A percentile compares a stretch with the other conserved stretches of the same genome.
Conservation (phyloP, 768 basidiomycete genomes). For the Dioszegia aurantiaca region DNA sequence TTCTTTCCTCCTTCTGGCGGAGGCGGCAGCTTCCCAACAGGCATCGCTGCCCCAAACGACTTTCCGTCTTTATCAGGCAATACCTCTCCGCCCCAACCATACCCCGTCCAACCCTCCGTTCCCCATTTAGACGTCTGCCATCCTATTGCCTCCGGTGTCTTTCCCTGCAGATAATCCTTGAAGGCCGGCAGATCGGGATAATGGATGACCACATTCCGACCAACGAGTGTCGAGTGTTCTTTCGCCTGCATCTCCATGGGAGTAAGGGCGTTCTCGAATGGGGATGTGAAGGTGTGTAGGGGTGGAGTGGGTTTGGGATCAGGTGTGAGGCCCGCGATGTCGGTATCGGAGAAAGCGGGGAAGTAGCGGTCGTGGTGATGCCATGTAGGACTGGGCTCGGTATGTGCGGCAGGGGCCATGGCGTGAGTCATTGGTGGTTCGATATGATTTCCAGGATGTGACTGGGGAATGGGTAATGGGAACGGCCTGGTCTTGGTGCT, state of each 20-base stretch:
- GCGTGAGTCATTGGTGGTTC: slow-evolving; percentile 8
- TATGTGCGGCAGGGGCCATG: neutral
- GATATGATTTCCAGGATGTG: slow-evolving; percentile 5
- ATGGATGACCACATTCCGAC: slow-evolving; percentile 29
- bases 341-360: slow-evolving; percentile 27
- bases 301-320: neutral
- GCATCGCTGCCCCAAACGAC: slow-evolving; percentile 37
- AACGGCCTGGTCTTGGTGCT: neutral
- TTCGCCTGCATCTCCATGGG: slow-evolving; percentile 25
- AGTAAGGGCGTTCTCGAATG: slow-evolving; percentile 20
- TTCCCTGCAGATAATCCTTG: slow-evolving; percentile 25
- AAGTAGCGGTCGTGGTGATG: slow-evolving; percentile 43
- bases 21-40: slow-evolving; percentile 14
- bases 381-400: slow-evolving; percentile 18
- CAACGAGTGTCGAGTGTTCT: slow-evolving; percentile 22
- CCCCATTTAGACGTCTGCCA: slow-evolving; percentile 26
- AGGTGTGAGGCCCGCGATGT: slow-evolving; percentile 9
- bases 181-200: slow-evolving; percentile 40
- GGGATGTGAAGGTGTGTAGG: neutral
- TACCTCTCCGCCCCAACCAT: slow-evolving; percentile 36
- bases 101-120: slow-evolving; percentile 38
- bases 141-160: slow-evolving; percentile 14
- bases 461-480: slow-evolving; percentile 1
- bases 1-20: slow-evolving; percentile 10
- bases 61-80: slow-evolving; percentile 27